These are phyloP conservation scores for Beauveria varroae DNA, from an alignment of 2,329 filamentous ascomycete genomes.

Conservation along the genomic window DNA sequence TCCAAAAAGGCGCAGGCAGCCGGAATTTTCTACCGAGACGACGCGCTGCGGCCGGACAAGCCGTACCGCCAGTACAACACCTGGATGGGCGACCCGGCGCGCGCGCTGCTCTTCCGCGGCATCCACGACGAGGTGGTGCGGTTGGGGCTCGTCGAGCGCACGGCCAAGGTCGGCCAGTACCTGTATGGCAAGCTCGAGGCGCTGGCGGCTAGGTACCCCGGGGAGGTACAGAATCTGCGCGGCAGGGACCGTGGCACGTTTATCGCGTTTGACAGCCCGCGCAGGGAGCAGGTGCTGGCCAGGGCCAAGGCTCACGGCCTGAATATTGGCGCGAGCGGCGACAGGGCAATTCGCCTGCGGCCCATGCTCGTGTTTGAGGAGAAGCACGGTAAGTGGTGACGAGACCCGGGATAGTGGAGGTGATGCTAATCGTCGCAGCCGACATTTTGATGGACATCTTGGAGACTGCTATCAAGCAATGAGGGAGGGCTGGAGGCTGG, in stretches of 20 bases:
- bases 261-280: conserved; percentile 81
- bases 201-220: conserved; percentile 63
- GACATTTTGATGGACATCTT: conserved; percentile 12
- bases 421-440: conserved; percentile 4
- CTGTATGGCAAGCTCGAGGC: conserved; percentile 62
- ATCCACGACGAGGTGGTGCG: conserved; percentile 76
- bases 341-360: conserved; percentile 10
- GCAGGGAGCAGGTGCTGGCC: conserved; percentile 69
- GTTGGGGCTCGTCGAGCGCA: conserved; percentile 68
- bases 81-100: conserved; percentile 90
- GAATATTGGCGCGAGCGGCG: conserved; percentile 11
- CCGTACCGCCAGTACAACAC: conserved; percentile 96
- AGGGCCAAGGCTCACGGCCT: conserved; percentile 25
- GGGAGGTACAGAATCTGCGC: conserved; percentile 72
- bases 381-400: conserved; percentile 10
- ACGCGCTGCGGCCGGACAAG: conserved; percentile 76
- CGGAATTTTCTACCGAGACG: conserved; percentile 84
- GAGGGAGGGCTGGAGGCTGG: too few species aligned
- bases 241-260: conserved; percentile 87
- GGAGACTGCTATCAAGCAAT: neutral
- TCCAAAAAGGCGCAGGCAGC: conserved; percentile 93
- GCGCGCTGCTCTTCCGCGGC: conserved; percentile 76
- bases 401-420: neutral
- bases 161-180: conserved; percentile 70
- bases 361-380: conserved; percentile 12